Percentiles rank a stretch among this genome's conserved stretches.
phyloP scores from a whole-genome alignment of 495 filamentous ascomycete genomes.

The Lichina pygmaea region DNA sequence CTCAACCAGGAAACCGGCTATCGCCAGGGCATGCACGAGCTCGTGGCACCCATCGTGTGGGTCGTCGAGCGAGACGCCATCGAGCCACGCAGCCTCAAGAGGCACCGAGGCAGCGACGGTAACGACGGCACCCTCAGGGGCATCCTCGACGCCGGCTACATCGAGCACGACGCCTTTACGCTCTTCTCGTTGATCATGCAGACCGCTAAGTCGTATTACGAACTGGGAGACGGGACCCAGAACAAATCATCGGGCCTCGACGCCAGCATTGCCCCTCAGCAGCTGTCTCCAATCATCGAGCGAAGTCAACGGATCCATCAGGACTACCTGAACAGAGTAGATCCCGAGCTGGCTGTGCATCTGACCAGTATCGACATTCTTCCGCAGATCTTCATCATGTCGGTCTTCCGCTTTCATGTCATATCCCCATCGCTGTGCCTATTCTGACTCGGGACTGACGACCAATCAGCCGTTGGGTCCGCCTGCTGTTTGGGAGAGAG shows the following conservation, averaged over 20 bases:
- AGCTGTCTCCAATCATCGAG: conserved; percentile 55
- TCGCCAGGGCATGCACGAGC: conserved; percentile 91
- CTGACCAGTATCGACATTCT: conserved; percentile 64
- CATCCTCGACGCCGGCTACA: conserved; percentile 37
- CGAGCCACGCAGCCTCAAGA: conserved; percentile 10
- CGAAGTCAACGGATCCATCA: conserved; percentile 70
- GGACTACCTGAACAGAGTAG: conserved; percentile 43
- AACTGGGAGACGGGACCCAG: conserved; percentile 20
- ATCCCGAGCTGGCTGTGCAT: conserved; percentile 60
- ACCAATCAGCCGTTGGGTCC: conserved; percentile 55
- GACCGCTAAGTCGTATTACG: conserved; percentile 65
- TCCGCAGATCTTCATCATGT: conserved; percentile 95
- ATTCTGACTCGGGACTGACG: conserved; percentile 3
- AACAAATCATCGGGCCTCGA: conserved; percentile 2
- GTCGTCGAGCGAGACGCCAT: conserved; percentile 65
- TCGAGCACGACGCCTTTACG: conserved; percentile 80
- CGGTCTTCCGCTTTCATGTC: conserved; percentile 8
- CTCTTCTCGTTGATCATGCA: conserved; percentile 74
- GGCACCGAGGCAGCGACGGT: conserved; percentile 1
- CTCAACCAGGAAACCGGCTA: conserved; percentile 73
- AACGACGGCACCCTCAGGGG: conserved; percentile 26
- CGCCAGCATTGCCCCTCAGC: conserved; percentile 12
- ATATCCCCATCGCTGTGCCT: neutral
- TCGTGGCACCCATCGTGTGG: conserved; percentile 78
- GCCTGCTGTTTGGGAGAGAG: conserved; percentile 78